Conservation (phyloP, 345 rosid genomes). For the Arabis alpina region DNA sequence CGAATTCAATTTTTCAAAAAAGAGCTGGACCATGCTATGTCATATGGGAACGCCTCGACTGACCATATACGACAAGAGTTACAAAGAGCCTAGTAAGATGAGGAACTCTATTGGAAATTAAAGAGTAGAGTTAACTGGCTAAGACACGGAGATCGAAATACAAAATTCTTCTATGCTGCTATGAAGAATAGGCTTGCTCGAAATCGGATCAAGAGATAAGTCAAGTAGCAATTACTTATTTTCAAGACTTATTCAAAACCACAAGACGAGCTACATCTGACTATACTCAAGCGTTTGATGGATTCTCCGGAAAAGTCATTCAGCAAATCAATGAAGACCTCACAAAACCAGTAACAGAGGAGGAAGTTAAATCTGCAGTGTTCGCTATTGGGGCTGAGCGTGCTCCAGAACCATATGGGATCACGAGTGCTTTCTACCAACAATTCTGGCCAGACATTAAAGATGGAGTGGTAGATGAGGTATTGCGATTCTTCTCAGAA, state of each 20-base stretch:
- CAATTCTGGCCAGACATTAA: not conserved
- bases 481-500: too few species aligned
- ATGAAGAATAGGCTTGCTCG: too few species aligned
- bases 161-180: not conserved
- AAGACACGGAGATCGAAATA: not conserved
- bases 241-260: not conserved
- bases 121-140: not conserved
- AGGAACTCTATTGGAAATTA: too few species aligned
- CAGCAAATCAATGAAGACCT: not conserved
- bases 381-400: not conserved
- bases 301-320: not conserved
- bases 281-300: not conserved
- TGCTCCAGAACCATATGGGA: not conserved
- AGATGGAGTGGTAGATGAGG: too few species aligned
- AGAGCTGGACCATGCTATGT: too few species aligned
- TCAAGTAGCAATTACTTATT: not conserved
- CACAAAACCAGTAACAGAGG: not conserved
- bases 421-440: not conserved
- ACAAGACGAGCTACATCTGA: fast-evolving
- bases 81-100: too few species aligned
- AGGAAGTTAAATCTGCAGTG: not conserved
- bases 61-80: too few species aligned
- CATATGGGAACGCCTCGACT: too few species aligned
- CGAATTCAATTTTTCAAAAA: too few species aligned
- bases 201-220: too few species aligned